Base-by-base conservation (phyloP, 2,329 filamentous ascomycete genomes). In the Neofusicoccum laricinum region DNA sequence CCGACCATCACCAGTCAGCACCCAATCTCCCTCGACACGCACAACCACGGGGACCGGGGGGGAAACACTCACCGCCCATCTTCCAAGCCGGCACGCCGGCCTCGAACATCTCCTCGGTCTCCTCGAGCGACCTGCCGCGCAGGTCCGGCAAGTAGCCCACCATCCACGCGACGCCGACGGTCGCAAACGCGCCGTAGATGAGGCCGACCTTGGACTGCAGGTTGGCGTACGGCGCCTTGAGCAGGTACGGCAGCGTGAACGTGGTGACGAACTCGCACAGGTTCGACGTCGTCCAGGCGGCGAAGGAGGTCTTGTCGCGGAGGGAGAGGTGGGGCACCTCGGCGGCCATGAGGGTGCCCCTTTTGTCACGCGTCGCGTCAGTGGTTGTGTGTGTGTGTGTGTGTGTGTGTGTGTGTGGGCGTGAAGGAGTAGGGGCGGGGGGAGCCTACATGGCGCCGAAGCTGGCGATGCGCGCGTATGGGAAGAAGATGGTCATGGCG, bases 271-370 rank as follows among this genome's bases (percentile, higher is more conserved):
- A 55, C 11, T 38, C 50, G 25, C 30, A 38, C 8, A 38, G 15
- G 25, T 30, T 30, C 25, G 25, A 43, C 12, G 21, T 32, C 4
- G 40, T n/a, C 53, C 53, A 59, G n/a, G 38, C n/a, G 32, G 21
- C 38, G 21, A 59, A 59, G 6, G 43, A 30, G 25, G 41, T 49
- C 46, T 61, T 61, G 41, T 61, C 58, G 8, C 58, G 58, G 4
- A 61, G 45, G 30, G 25, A 17, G 6, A 50, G 41, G 58, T 48
- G 21, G 7, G 43, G 32, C 2, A 61, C 46, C 49, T 61, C 58
- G n/a, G 58, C 15, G 7, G 43, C 36, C n/a, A 50, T 61, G 4
- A 61, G 41, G n/a, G 17, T 61, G 17, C 21, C 15, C 17, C 58
- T 61, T 15, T 1, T 49, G 5, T 7, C 15, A 17, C 10, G 12